Evolutionary conservation across 805 yeast genomes (phyloP), one percentile per base, ranked within the genome.

Genomic region (Lachancea nothofagi): DNA sequence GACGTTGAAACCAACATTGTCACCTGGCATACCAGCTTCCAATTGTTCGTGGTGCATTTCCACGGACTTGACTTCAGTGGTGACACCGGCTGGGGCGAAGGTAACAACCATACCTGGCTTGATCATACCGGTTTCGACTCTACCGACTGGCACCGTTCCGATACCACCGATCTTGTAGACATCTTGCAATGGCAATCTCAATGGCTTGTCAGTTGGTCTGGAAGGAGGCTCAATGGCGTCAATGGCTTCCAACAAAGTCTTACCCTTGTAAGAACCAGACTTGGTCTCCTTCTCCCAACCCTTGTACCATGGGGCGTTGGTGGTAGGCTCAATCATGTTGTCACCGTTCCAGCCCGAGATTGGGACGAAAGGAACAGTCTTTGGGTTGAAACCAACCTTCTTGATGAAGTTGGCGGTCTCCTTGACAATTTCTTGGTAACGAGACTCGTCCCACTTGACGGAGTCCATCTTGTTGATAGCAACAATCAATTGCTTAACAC

Each of bases 401-500:
- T 78, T 80, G 76, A 81, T 77, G 77, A 82, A 82, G 74, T 78
- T 78, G 52, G 82, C 65, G 59, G 85, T 75, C 72, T 83, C 87
- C 77, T 78, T 79, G 66, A 70, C 64, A 58, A 81, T 82, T 67
- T 82, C 88, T 57, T 78, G 78, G 74, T 71, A 85, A 73, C 95
- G 81, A 58, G 72, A 65, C 75, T 84, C 78, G 56, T 78, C 74
- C 94, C 94, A 84, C 67, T 83, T 81, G 65, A 80, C 87, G 67
- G 93, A 80, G 77, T 84, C 95, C 95, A 84, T 85, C 85, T 84
- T 84, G 88, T 84, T 84, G 73, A 83, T 77, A 61, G 93, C 94
- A 71, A 84, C 89, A 65, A 84, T 81, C 67, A 84, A 75, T 71
- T 83, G 90, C 56, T 70, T 77, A 54, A 84, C 93, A 75, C 95